Percentiles rank a stretch among this genome's conserved stretches.
Conservation (phyloP, 352 stramenopile genomes). For the Phytophthora pinifolia region DNA sequence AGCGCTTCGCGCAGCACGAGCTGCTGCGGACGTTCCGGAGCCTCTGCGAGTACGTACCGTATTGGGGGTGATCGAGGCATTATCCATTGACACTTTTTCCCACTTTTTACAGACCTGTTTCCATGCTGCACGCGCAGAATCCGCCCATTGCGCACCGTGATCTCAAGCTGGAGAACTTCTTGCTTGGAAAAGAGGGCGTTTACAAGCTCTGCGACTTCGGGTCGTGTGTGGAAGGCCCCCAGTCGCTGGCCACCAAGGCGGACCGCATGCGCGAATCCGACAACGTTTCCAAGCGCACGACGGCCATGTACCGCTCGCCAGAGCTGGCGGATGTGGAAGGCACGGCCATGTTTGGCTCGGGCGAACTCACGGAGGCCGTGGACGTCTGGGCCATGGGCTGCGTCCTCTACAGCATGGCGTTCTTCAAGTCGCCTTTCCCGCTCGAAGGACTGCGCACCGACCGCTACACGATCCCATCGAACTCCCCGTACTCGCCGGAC, state of each 20-base stretch:
- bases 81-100: slow-evolving; percentile 8
- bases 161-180: slow-evolving; percentile 98
- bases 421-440: slow-evolving; percentile 95
- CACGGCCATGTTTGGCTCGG: slow-evolving; percentile 91
- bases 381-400: slow-evolving; percentile 96
- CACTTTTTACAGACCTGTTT: slow-evolving; percentile 48
- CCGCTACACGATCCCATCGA: slow-evolving; percentile 92
- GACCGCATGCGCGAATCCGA: slow-evolving; percentile 91
- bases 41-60: slow-evolving; percentile 65
- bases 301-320: slow-evolving; percentile 96
- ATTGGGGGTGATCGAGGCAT: not conserved
- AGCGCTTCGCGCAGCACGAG: slow-evolving; percentile 69
- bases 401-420: slow-evolving; percentile 95
- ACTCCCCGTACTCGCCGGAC: slow-evolving; percentile 88
- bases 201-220: slow-evolving; percentile 98
- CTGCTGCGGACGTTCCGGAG: slow-evolving; percentile 64
- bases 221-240: slow-evolving; percentile 82
- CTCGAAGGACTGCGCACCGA: slow-evolving; percentile 94
- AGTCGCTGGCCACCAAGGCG: slow-evolving; percentile 80
- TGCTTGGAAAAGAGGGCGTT: slow-evolving; percentile 84
- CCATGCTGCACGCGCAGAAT: slow-evolving; percentile 66
- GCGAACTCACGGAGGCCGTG: slow-evolving; percentile 90
- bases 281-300: slow-evolving; percentile 95
- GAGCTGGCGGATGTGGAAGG: slow-evolving; percentile 96
- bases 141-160: slow-evolving; percentile 95